Conservation (phyloP, 352 stramenopile species). For the Thalassiosira livingstoniorum region DNA sequence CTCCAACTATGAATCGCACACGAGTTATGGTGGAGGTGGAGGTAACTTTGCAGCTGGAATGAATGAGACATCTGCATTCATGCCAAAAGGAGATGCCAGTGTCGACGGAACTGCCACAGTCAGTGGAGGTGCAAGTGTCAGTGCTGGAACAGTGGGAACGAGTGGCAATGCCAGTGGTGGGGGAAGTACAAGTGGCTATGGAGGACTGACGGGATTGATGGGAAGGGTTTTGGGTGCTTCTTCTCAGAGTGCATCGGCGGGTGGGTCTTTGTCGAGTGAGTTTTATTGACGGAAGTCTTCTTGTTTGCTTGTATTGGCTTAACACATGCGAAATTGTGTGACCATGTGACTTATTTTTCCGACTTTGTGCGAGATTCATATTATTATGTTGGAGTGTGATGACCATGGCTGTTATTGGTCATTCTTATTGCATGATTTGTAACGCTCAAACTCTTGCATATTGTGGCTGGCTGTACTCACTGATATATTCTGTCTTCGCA, state of each 20-base stretch:
- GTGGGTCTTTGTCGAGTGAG: constrained; percentile 30
- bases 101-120: not conserved
- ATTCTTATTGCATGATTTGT: no score
- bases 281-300: constrained; percentile 1
- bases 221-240: constrained; percentile 54
- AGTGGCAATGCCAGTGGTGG: constrained; percentile 16
- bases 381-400: no score
- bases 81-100: not conserved
- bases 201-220: constrained; percentile 59
- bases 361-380: no score
- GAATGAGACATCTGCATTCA: not conserved
- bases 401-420: no score
- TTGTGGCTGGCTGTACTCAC: no score
- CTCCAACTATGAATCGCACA: not conserved
- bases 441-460: no score
- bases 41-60: not conserved
- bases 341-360: no score
- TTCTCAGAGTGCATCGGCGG: constrained; percentile 17
- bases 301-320: not conserved
- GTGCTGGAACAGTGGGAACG: constrained; percentile 53
- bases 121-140: constrained; percentile 23
- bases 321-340: no score
- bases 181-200: constrained; percentile 35
- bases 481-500: no score
- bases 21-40: not conserved